Evolutionary conservation across 768 basidiomycete species (phyloP).

Genomic region (Austroboletus eburneus): DNA sequence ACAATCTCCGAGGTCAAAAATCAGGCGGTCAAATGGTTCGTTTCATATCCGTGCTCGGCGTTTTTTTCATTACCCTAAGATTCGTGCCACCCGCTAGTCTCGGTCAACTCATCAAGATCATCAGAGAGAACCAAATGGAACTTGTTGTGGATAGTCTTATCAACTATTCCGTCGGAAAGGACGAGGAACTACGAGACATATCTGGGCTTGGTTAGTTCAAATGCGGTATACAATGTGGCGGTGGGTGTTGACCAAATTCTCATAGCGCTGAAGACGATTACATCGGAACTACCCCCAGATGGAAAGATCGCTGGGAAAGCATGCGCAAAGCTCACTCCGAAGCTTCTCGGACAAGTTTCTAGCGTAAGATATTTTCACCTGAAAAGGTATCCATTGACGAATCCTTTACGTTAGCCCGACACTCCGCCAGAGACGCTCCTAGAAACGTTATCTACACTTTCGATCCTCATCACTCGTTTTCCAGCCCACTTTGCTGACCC

Average conservation of each 20-base stretch:
- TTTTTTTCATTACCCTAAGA: slow-evolving; percentile 2
- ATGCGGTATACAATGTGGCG: neutral
- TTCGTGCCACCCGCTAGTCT: slow-evolving; percentile 46
- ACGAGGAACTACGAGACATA: slow-evolving; percentile 93
- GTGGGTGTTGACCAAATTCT: neutral
- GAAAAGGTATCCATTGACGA: slow-evolving; percentile 5
- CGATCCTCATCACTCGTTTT: slow-evolving; percentile 85
- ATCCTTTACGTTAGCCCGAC: slow-evolving; percentile 40
- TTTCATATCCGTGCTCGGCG: neutral
- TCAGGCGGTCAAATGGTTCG: slow-evolving; percentile 90
- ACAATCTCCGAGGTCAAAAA: slow-evolving; percentile 99
- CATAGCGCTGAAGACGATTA: slow-evolving; percentile 91
- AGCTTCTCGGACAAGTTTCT: slow-evolving; percentile 72
- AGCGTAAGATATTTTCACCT: slow-evolving; percentile 45
- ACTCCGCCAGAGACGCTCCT: slow-evolving; percentile 79
- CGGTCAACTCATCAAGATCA: slow-evolving; percentile 86
- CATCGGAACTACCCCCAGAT: slow-evolving; percentile 81
- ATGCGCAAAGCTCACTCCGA: slow-evolving; percentile 80
- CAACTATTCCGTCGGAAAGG: slow-evolving; percentile 77
- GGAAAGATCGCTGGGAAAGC: slow-evolving; percentile 75
- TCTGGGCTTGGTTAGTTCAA: slow-evolving; percentile 71
- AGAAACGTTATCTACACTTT: slow-evolving; percentile 80
- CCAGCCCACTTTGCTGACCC: slow-evolving; percentile 59
- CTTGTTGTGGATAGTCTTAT: slow-evolving; percentile 87
- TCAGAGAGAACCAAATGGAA: slow-evolving; percentile 79